phyloP scores from a whole-genome alignment of 2,329 filamentous ascomycete genomes.

The Aureobasidium vineae region DNA sequence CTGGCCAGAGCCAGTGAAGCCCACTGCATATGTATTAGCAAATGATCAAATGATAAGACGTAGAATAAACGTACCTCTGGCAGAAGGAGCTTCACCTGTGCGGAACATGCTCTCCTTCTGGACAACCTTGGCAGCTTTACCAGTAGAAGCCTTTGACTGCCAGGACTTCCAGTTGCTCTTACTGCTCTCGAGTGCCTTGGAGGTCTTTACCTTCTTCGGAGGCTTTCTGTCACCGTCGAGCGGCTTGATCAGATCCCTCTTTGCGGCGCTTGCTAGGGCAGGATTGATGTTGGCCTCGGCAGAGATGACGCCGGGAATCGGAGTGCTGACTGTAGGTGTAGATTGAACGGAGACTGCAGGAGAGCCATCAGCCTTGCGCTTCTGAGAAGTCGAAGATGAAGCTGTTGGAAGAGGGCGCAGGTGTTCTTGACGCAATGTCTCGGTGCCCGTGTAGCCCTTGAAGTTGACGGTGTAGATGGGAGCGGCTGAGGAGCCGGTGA shows the following conservation, averaged over 20 bases:
- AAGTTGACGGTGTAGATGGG: constrained; percentile 95
- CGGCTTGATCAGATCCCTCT: constrained; percentile 59
- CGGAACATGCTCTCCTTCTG: constrained; percentile 98
- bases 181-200: constrained; percentile 83
- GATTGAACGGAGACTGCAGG: constrained; percentile 45
- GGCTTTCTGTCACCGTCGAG: constrained; percentile 57
- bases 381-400: constrained; percentile 39
- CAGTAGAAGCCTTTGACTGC: constrained; percentile 61
- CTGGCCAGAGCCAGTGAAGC: constrained; percentile 93
- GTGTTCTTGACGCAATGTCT: constrained; percentile 75
- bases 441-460: constrained; percentile 78
- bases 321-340: constrained; percentile 42
- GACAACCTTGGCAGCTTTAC: constrained; percentile 60
- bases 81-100: constrained; percentile 80
- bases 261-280: constrained; percentile 62
- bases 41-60: constrained; percentile 8
- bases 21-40: constrained; percentile 60
- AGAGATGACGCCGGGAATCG: constrained; percentile 58
- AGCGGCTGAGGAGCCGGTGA: constrained; percentile 86
- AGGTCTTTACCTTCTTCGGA: constrained; percentile 79
- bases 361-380: constrained; percentile 82
- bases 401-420: constrained; percentile 66
- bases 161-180: constrained; percentile 97
- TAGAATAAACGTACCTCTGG: constrained; percentile 64
- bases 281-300: constrained; percentile 66